Evolutionary conservation across 1,139 yeast genomes (phyloP).

Genomic region (Diutina sp.): DNA sequence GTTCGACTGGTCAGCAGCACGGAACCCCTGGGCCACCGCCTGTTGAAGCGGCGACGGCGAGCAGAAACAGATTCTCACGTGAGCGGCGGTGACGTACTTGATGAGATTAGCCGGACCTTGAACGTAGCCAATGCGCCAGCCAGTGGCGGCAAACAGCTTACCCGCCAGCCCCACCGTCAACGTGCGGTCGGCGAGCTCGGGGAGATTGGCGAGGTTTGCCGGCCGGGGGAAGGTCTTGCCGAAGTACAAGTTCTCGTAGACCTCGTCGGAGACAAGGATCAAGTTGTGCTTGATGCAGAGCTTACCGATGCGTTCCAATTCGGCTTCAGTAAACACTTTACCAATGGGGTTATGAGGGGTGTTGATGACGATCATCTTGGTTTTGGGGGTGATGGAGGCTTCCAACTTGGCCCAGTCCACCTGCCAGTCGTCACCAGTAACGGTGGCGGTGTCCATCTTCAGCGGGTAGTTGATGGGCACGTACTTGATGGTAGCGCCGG

Average conservation of each 20-base stretch:
- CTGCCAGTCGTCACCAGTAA: constrained; percentile 78
- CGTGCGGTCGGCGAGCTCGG: constrained; percentile 68
- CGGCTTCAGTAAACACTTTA: constrained; percentile 67
- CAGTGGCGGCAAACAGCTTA: constrained; percentile 93
- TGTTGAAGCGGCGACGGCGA: constrained; percentile 92
- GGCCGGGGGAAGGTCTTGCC: constrained; percentile 62
- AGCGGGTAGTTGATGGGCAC: constrained; percentile 80
- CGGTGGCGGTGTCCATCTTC: constrained; percentile 49
- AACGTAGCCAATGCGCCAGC: constrained; percentile 97
- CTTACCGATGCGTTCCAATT: constrained; percentile 61
- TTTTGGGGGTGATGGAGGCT: constrained; percentile 53
- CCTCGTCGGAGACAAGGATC: constrained; percentile 81
- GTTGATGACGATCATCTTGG: constrained; percentile 78
- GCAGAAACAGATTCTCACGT: constrained; percentile 82
- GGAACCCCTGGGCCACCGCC: constrained; percentile 72
- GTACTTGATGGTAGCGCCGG: constrained; percentile 84
- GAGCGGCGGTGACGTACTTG: constrained; percentile 77
- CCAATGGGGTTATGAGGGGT: constrained; percentile 97
- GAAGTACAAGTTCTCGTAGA: constrained; percentile 80
- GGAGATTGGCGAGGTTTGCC: constrained; percentile 54
- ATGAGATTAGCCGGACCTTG: constrained; percentile 77
- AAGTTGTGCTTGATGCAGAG: constrained; percentile 76
- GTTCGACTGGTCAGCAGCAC: constrained; percentile 41
- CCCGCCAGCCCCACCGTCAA: constrained; percentile 95
- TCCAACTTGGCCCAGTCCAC: constrained; percentile 70